These are phyloP conservation scores for Heritiera littoralis DNA, from an alignment of 345 rosid species.

Conservation along the genomic window DNA sequence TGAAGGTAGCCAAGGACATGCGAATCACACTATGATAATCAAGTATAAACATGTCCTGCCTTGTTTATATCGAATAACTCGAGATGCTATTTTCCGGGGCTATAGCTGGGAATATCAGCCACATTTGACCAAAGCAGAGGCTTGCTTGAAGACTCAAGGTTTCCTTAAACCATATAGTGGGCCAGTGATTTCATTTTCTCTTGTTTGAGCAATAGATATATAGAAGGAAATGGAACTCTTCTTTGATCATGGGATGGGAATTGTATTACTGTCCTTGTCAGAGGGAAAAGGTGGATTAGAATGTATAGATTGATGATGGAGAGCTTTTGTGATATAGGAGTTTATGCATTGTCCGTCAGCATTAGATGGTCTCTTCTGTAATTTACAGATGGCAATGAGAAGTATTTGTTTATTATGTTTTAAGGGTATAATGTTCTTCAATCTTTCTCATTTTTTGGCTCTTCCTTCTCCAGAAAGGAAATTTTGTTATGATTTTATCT, in stretches of 20 bases:
- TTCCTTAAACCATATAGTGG: slow-evolving; percentile 1
- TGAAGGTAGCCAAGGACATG: slow-evolving; percentile 10
- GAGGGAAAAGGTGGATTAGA: neutral
- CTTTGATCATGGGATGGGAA: slow-evolving; percentile 11
- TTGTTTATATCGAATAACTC: neutral
- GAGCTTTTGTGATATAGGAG: slow-evolving; percentile 25
- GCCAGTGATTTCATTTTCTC: slow-evolving; percentile 18
- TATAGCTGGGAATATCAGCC: slow-evolving; percentile 14
- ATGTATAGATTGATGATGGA: slow-evolving; percentile 47
- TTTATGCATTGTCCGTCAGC: slow-evolving; percentile 9
- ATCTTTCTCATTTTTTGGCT: neutral
- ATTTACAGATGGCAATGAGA: slow-evolving; percentile 21
- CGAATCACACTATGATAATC: neutral
- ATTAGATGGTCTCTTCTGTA: slow-evolving; percentile 22
- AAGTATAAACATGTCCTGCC: slow-evolving; percentile 5
- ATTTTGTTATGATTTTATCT: no score
- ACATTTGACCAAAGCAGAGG: slow-evolving; percentile 15
- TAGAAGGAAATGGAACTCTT: slow-evolving; percentile 14
- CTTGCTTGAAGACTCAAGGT: slow-evolving; percentile 6
- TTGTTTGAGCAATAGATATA: slow-evolving; percentile 6
- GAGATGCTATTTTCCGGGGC: slow-evolving; percentile 17
- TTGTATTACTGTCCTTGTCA: slow-evolving; percentile 10
- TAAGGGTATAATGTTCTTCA: slow-evolving; percentile 1
- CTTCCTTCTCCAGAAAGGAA: no score
- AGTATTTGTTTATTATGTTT: slow-evolving; percentile 17